Percentiles rank a stretch among this genome's conserved stretches.
Conservation (phyloP, 257 asterid species). For the Nicotiana benthamiana region DNA sequence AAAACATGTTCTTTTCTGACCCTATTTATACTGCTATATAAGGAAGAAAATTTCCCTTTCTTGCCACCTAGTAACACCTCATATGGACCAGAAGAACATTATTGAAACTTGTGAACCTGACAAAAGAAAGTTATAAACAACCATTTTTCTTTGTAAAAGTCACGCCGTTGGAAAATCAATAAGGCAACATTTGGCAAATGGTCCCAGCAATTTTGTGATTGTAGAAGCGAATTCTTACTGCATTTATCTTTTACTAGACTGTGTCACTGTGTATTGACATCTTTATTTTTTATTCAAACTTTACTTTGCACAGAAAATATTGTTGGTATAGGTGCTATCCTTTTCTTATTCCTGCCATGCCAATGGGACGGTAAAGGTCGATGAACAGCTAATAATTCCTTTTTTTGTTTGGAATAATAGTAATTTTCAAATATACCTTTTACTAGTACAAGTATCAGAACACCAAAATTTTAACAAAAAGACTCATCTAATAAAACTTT, state of each 20-base stretch:
- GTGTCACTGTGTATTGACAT: not conserved
- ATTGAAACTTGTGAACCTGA: not conserved
- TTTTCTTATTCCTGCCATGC: slow-evolving; percentile 2
- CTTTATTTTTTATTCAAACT: not conserved
- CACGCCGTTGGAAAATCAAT: not conserved
- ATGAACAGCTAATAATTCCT: not conserved
- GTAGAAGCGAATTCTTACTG: not conserved
- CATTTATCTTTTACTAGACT: not conserved
- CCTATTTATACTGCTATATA: too few species aligned
- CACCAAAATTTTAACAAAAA: not conserved
- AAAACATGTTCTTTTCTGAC: too few species aligned
- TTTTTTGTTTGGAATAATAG: too few species aligned
- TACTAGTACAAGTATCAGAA: not conserved
- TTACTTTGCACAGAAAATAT: not conserved
- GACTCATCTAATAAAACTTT: not conserved
- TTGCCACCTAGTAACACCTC: not conserved
- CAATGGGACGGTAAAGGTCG: not conserved
- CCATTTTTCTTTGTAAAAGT: not conserved
- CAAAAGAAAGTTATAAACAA: not conserved
- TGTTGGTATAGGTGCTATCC: not conserved
- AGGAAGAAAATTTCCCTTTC: not conserved
- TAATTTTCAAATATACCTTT: too few species aligned
- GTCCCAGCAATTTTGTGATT: not conserved
- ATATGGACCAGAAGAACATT: not conserved
- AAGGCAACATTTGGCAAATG: not conserved